phyloP scores from a whole-genome alignment of 2,329 filamentous ascomycete species.

The Chalaropsis thielavioides region DNA sequence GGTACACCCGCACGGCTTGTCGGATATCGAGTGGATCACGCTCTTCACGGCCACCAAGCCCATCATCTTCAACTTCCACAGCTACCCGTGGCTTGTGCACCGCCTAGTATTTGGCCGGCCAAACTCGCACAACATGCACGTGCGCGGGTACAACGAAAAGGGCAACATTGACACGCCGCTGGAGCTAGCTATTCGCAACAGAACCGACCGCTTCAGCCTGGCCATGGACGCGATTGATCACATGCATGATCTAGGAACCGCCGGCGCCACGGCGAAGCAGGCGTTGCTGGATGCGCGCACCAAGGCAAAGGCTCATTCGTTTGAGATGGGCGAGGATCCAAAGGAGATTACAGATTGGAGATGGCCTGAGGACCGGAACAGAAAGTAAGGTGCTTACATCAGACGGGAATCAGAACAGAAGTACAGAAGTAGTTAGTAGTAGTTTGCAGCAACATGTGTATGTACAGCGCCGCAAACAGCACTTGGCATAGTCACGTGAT shows the following conservation, averaged over 20 bases:
- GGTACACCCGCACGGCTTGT: conserved; percentile 61
- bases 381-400: conserved; percentile 15
- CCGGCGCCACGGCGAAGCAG: conserved; percentile 47
- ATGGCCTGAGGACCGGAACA: conserved; percentile 39
- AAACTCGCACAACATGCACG: conserved; percentile 52
- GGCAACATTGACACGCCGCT: conserved; percentile 73
- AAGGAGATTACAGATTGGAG: conserved; percentile 49
- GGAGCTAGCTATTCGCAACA: conserved; percentile 63
- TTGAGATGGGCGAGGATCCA: conserved; percentile 56
- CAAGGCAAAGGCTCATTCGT: conserved; percentile 47
- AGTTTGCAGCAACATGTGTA: neutral
- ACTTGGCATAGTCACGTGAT: no score
- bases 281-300: conserved; percentile 50
- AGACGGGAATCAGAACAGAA: no score
- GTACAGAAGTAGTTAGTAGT: no score
- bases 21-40: conserved; percentile 48
- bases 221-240: conserved; percentile 64
- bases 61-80: conserved; percentile 74
- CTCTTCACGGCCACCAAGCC: conserved; percentile 60
- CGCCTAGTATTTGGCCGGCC: conserved; percentile 61
- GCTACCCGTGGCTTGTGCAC: conserved; percentile 68
- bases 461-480: neutral
- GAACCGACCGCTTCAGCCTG: conserved; percentile 61
- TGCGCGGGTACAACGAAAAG: conserved; percentile 70
- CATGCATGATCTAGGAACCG: conserved; percentile 48